Evolutionary conservation across 2,329 filamentous ascomycete species (phyloP).

Genomic region (Xylaria sp.): DNA sequence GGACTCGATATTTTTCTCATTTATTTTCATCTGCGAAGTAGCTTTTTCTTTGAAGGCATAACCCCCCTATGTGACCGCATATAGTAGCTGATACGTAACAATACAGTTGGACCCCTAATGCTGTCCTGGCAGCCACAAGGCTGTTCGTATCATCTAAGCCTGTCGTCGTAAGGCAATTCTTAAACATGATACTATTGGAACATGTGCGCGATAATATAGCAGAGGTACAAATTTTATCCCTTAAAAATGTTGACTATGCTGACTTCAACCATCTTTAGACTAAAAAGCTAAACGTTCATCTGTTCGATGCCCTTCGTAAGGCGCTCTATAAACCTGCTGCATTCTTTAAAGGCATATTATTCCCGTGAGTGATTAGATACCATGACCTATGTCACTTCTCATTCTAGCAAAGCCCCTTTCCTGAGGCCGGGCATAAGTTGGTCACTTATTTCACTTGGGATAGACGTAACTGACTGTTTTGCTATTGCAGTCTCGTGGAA

Average conservation of each 20-base stretch:
- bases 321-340: constrained; percentile 62
- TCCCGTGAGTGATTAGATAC: constrained; percentile 62
- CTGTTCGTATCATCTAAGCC: constrained; percentile 92
- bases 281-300: constrained; percentile 93
- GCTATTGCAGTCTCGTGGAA: constrained; percentile 65
- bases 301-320: constrained; percentile 95
- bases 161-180: constrained; percentile 81
- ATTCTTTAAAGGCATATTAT: constrained; percentile 87
- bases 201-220: constrained; percentile 93
- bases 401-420: neutral
- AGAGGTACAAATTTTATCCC: constrained; percentile 25
- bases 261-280: constrained; percentile 60
- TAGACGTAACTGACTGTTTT: constrained; percentile 12
- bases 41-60: neutral
- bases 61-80: neutral
- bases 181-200: constrained; percentile 87
- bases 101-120: constrained; percentile 71
- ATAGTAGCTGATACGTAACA: constrained; percentile 10
- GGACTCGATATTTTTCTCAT: neutral
- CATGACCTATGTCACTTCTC: neutral
- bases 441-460: neutral
- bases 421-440: neutral
- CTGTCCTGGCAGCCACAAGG: constrained; percentile 87
- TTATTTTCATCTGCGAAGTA: neutral
- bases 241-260: constrained; percentile 47